A percentile compares a stretch with the other conserved stretches of the same genome.
phyloP scores from a whole-genome alignment of 129 eudicot species.

The Arctium lappa region DNA sequence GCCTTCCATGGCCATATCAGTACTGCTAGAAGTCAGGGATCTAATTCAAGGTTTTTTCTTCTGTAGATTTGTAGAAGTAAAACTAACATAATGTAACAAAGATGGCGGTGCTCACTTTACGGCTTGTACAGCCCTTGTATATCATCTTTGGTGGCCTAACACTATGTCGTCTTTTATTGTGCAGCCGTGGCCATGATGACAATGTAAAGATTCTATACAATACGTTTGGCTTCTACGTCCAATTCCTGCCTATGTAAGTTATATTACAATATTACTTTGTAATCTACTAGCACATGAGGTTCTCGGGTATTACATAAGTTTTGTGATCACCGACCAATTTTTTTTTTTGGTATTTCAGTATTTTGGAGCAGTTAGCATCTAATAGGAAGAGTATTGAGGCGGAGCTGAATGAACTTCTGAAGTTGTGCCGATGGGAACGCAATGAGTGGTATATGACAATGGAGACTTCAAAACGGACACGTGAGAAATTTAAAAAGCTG shows the following conservation, averaged over 20 bases:
- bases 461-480: conserved; percentile 60
- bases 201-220: conserved; percentile 73
- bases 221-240: conserved; percentile 77
- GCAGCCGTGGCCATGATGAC: conserved; percentile 59
- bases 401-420: conserved; percentile 62
- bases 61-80: neutral
- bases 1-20: conserved; percentile 81
- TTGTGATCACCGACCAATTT: neutral
- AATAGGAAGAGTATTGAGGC: conserved; percentile 53
- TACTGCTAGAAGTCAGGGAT: conserved; percentile 41
- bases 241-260: conserved; percentile 70
- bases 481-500: conserved; percentile 71
- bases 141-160: neutral
- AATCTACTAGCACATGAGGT: neutral
- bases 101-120: neutral
- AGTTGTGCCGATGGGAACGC: conserved; percentile 72
- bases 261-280: neutral
- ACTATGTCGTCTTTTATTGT: conserved; percentile 4
- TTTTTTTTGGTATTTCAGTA: conserved; percentile 32
- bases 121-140: neutral
- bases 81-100: neutral
- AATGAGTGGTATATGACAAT: conserved; percentile 46
- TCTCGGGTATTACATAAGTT: neutral
- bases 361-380: conserved; percentile 49
- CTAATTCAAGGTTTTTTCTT: conserved; percentile 43